phyloP scores from a whole-genome alignment of 1,139 yeast species.

The Diutina scorzettiae region DNA sequence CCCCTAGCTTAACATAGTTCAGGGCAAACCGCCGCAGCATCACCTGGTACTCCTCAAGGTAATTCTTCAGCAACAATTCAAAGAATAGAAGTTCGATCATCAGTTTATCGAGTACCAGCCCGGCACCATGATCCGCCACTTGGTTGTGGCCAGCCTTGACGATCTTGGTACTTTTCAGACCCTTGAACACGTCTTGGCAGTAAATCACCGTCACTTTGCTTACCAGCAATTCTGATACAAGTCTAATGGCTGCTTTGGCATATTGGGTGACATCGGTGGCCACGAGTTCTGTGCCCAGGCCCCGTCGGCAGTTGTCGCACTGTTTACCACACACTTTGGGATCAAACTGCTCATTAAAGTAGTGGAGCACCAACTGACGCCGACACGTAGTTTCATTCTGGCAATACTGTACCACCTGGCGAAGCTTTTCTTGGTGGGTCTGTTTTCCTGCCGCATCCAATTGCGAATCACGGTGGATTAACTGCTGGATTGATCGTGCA shows the following conservation, averaged over 20 bases:
- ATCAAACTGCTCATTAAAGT: constrained; percentile 76
- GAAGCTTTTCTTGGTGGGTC: constrained; percentile 63
- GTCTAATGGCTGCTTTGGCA: constrained; percentile 45
- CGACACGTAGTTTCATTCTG: constrained; percentile 88
- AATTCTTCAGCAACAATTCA: constrained; percentile 56
- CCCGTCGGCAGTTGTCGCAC: constrained; percentile 75
- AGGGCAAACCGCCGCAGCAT: constrained; percentile 76
- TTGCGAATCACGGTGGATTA: constrained; percentile 69
- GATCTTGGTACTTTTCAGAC: constrained; percentile 55
- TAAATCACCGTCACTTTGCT: constrained; percentile 65
- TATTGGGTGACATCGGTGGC: constrained; percentile 59
- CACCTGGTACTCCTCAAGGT: constrained; percentile 59
- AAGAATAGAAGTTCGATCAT: constrained; percentile 77
- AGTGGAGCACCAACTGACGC: constrained; percentile 75
- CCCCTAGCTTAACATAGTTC: constrained; percentile 57
- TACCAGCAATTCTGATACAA: constrained; percentile 45
- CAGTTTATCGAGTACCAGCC: constrained; percentile 47
- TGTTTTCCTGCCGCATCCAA: constrained; percentile 56
- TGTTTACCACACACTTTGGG: constrained; percentile 51
- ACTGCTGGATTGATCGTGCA: constrained; percentile 57
- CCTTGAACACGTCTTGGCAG: constrained; percentile 76
- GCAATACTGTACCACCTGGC: constrained; percentile 85
- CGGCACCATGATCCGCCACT: constrained; percentile 56
- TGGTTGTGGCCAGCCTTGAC: constrained; percentile 49
- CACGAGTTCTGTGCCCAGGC: constrained; percentile 25